Percentiles rank a stretch among this genome's conserved stretches.
Conservation (phyloP, 1,284 basidiomycete genomes). For the Waitea zeae region DNA sequence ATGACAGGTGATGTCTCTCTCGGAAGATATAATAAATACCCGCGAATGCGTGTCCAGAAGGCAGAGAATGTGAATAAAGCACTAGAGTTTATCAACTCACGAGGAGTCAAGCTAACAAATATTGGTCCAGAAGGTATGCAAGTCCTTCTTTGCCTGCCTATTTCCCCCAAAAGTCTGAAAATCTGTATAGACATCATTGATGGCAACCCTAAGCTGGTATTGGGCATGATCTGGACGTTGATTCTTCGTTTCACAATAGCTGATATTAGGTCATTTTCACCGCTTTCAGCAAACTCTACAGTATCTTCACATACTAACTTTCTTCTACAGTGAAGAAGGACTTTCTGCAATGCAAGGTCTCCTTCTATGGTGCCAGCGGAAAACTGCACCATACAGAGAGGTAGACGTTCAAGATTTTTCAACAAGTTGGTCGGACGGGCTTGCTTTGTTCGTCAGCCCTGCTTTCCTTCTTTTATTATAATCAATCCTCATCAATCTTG, state of each 20-base stretch:
- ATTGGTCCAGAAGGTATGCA: slow-evolving; percentile 80
- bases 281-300: slow-evolving; percentile 1
- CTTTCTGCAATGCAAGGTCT: slow-evolving; percentile 94
- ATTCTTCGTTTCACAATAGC: slow-evolving; percentile 96
- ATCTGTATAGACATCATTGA: slow-evolving; percentile 76
- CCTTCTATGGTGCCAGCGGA: slow-evolving; percentile 94
- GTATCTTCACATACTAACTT: slow-evolving; percentile 6
- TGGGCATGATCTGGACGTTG: slow-evolving; percentile 98
- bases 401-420: slow-evolving; percentile 93
- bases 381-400: slow-evolving; percentile 82
- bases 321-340: slow-evolving; percentile 77
- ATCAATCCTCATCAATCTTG: not conserved
- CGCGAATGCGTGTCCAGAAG: slow-evolving; percentile 88
- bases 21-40: slow-evolving; percentile 82
- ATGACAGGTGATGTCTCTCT: slow-evolving; percentile 68
- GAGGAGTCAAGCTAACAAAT: slow-evolving; percentile 94
- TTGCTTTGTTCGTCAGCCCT: slow-evolving; percentile 64
- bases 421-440: slow-evolving; percentile 82
- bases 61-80: slow-evolving; percentile 98
- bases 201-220: slow-evolving; percentile 90
- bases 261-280: slow-evolving; percentile 70
- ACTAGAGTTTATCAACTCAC: slow-evolving; percentile 84
- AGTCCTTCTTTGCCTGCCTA: not conserved
- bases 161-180: slow-evolving; percentile 1
- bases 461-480: slow-evolving; percentile 1